Conservation (phyloP, 441 rosid genomes). For the Isatis lusitanica region DNA sequence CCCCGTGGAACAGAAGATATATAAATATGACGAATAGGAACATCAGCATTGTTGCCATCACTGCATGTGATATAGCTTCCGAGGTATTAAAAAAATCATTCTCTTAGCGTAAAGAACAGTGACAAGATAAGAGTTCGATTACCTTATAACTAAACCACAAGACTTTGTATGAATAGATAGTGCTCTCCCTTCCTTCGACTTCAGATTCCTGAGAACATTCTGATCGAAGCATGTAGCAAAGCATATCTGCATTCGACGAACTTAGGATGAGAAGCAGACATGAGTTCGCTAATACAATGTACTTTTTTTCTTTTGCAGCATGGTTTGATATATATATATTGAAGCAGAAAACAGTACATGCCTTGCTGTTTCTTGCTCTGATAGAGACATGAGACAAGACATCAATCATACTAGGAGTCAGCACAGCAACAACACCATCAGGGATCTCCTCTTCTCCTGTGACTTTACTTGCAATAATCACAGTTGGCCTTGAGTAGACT, state of each 20-base stretch:
- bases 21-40: constrained; percentile 41
- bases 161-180: constrained; percentile 52
- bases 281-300: constrained; percentile 3
- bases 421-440: constrained; percentile 74
- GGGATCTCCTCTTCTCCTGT: constrained; percentile 90
- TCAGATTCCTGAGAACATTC: constrained; percentile 56
- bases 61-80: constrained; percentile 40
- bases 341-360: constrained; percentile 28
- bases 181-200: constrained; percentile 64
- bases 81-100: constrained; percentile 1
- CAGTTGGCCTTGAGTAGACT: constrained; percentile 62
- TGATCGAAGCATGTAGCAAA: constrained; percentile 89
- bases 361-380: constrained; percentile 85
- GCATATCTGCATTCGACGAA: constrained; percentile 58
- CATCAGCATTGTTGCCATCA: constrained; percentile 45
- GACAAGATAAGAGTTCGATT: constrained; percentile 1
- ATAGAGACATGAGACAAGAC: constrained; percentile 82
- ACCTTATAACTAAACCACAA: constrained; percentile 58
- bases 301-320: not conserved
- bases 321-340: not conserved
- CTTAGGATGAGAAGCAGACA: constrained; percentile 6
- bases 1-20: constrained; percentile 43
- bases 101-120: not conserved
- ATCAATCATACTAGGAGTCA: constrained; percentile 80
- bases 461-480: constrained; percentile 64